These are phyloP conservation scores for Zygnema circumcarinatum DNA, from an alignment of 139 green algal species.

Conservation along the genomic window DNA sequence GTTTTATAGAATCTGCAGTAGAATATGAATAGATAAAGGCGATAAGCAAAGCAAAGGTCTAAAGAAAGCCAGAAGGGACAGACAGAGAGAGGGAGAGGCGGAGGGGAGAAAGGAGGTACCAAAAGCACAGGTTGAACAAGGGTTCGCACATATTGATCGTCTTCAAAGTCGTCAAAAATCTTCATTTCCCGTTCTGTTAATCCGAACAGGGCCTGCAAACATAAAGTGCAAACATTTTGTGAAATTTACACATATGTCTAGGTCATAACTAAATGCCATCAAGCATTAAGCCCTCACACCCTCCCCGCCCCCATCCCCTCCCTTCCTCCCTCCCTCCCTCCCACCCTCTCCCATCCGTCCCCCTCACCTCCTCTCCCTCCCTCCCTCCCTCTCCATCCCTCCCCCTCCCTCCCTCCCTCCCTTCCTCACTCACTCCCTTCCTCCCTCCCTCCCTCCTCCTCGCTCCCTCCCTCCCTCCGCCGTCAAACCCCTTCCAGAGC, in stretches of 20 bases:
- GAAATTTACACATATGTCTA: too few relatives aligned
- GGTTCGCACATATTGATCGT: background rate
- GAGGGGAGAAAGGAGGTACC: background rate
- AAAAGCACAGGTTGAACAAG: background rate
- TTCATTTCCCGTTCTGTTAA: background rate
- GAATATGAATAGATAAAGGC: too few relatives aligned
- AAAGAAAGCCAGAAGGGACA: background rate
- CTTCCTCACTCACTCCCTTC: background rate
- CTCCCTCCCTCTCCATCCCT: background rate
- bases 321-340: background rate
- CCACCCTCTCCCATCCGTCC: background rate
- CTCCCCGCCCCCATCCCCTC: background rate
- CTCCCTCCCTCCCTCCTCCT: background rate
- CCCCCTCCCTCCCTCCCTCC: background rate
- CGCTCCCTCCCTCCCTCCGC: background rate
- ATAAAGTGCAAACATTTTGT: too few relatives aligned
- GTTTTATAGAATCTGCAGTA: too few relatives aligned
- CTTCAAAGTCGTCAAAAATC: background rate
- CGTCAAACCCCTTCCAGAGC: too few relatives aligned
- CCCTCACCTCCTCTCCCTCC: background rate
- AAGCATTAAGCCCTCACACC: background rate
- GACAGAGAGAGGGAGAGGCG: background rate
- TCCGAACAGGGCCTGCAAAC: too few relatives aligned
- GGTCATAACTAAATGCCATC: background rate
- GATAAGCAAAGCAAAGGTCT: too few relatives aligned